Percentiles rank a stretch among this genome's conserved stretches.
phyloP scores from a whole-genome alignment of 805 yeast species.

The Yarrowia phangngaensis region DNA sequence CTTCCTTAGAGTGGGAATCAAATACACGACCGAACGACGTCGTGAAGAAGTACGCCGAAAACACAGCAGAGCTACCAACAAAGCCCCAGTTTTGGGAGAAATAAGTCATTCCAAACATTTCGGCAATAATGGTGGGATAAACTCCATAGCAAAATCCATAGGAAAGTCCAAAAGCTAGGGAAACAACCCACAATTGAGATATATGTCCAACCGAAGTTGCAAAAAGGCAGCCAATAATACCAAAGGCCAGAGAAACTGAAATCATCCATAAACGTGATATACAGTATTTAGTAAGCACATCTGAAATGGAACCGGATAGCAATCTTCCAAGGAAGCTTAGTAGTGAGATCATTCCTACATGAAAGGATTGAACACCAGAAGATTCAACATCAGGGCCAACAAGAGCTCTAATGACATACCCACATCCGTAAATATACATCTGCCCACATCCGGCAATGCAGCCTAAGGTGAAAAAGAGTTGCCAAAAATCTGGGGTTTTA shows the following conservation, averaged over 20 bases:
- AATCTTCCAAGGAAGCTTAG: conserved; percentile 66
- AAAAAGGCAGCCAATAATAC: conserved; percentile 50
- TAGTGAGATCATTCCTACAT: conserved; percentile 64
- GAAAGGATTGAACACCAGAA: conserved; percentile 46
- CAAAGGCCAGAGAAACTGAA: conserved; percentile 49
- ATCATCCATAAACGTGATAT: conserved; percentile 54
- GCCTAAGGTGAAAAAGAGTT: conserved; percentile 44
- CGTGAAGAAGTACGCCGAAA: conserved; percentile 58
- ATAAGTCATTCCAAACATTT: conserved; percentile 58
- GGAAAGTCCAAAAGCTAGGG: conserved; percentile 59
- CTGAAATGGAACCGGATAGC: conserved; percentile 60
- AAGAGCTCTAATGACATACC: conserved; percentile 61
- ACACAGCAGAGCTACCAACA: conserved; percentile 59
- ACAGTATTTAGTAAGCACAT: conserved; percentile 48
- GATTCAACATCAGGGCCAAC: conserved; percentile 29
- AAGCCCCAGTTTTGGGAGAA: conserved; percentile 74
- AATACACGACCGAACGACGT: conserved; percentile 59
- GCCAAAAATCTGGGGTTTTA: conserved; percentile 30
- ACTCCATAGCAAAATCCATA: conserved; percentile 72
- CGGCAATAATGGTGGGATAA: conserved; percentile 66
- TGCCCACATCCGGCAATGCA: conserved; percentile 65
- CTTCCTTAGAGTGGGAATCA: conserved; percentile 41
- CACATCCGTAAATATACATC: conserved; percentile 69
- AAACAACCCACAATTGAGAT: conserved; percentile 46
- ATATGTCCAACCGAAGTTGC: conserved; percentile 42